Percentiles rank a stretch among this genome's conserved stretches.
phyloP scores from a whole-genome alignment of 2,329 filamentous ascomycete species.

The Sarocladiaceae sp. region DNA sequence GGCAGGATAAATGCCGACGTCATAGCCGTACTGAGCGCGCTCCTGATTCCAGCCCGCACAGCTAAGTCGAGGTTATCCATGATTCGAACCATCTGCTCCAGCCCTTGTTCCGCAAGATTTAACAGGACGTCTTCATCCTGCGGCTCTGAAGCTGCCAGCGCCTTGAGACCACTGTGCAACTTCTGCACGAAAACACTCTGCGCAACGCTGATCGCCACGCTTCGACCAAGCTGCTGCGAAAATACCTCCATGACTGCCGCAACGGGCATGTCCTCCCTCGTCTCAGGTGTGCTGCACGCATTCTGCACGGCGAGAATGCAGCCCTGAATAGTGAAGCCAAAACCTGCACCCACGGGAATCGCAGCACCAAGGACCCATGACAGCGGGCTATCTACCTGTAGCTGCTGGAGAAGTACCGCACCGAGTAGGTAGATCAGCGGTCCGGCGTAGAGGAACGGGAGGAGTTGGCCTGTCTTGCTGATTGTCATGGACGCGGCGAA shows the following conservation, averaged over 20 bases:
- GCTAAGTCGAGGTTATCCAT: neutral
- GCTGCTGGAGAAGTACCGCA: neutral
- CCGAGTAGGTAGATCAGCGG: neutral
- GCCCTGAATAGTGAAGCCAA: neutral
- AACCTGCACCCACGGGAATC: neutral
- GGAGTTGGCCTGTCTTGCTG: neutral
- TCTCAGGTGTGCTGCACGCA: neutral
- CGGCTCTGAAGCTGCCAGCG: neutral
- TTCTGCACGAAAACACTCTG: neutral
- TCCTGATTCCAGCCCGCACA: neutral
- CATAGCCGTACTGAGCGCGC: neutral
- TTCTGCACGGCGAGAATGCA: conserved; percentile 1
- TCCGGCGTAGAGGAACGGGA: conserved; percentile 1
- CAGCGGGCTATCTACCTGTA: neutral
- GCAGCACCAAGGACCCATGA: neutral
- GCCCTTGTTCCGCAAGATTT: neutral
- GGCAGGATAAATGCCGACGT: neutral
- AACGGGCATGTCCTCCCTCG: conserved; percentile 1
- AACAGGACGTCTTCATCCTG: neutral
- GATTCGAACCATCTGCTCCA: neutral
- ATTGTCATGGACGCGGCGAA: neutral
- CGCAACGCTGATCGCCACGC: neutral
- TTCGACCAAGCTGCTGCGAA: neutral
- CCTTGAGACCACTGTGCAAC: neutral
- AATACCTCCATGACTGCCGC: neutral